phyloP scores from a whole-genome alignment of 2,329 filamentous ascomycete genomes.

The Knufia petricola region DNA sequence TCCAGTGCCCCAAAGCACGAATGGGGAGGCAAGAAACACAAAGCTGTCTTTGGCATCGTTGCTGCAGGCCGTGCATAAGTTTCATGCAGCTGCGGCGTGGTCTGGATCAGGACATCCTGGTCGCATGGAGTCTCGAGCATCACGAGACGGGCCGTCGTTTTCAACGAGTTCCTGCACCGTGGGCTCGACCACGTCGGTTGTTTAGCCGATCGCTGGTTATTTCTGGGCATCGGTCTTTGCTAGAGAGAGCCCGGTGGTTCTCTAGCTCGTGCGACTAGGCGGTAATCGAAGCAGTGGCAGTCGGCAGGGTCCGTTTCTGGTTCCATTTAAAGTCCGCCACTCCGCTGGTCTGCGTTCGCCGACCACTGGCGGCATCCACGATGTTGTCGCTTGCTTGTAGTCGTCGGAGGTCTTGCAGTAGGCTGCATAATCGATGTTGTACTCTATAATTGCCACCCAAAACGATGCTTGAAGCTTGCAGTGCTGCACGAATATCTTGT shows the following conservation, averaged over 20 bases:
- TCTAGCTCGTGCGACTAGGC: too few species aligned
- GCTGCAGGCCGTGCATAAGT: slow-evolving; percentile 10
- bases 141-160: slow-evolving; percentile 1
- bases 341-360: too few species aligned
- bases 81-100: not conserved
- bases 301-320: too few species aligned
- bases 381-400: too few species aligned
- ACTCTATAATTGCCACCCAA: slow-evolving; percentile 6
- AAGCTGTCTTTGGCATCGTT: not conserved
- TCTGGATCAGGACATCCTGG: not conserved
- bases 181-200: not conserved
- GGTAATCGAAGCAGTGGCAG: too few species aligned
- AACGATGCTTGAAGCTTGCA: not conserved
- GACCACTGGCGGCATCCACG: not conserved
- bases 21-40: not conserved
- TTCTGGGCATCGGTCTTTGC: not conserved
- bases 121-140: not conserved
- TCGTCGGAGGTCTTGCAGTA: not conserved
- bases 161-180: not conserved
- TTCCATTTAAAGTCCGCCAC: not conserved
- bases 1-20: slow-evolving; percentile 4
- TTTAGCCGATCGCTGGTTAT: not conserved
- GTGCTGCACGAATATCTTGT: not conserved
- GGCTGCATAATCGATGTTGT: not conserved
- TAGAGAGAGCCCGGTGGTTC: not conserved